Percentiles rank a stretch among this genome's conserved stretches.
Conservation (phyloP, 2,329 filamentous ascomycete species). For the Herpotrichia juniperi region DNA sequence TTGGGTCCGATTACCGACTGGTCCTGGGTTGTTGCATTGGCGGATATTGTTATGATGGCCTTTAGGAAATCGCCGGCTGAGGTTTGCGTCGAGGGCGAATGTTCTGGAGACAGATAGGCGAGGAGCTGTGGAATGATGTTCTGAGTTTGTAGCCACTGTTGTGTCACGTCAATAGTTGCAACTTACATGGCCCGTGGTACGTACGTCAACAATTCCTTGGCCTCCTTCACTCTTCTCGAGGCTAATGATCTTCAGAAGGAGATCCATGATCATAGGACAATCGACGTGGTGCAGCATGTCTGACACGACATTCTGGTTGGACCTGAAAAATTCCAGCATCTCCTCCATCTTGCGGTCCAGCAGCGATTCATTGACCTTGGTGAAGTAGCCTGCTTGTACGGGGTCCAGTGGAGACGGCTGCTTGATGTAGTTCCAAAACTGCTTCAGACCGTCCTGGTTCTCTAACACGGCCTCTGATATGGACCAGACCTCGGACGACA, state of each 20-base stretch:
- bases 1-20: slow-evolving; percentile 99
- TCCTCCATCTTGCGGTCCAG: slow-evolving; percentile 98
- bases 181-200: slow-evolving; percentile 65
- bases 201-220: slow-evolving; percentile 89
- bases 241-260: slow-evolving; percentile 95
- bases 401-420: slow-evolving; percentile 86
- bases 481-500: slow-evolving; percentile 96
- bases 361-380: slow-evolving; percentile 97
- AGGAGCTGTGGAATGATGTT: slow-evolving; percentile 86
- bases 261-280: slow-evolving; percentile 97
- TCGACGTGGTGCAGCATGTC: slow-evolving; percentile 93
- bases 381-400: slow-evolving; percentile 95
- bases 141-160: slow-evolving; percentile 84
- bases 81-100: slow-evolving; percentile 90
- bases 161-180: slow-evolving; percentile 16
- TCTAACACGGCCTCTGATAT: slow-evolving; percentile 93
- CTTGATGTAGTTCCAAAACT: slow-evolving; percentile 91
- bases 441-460: slow-evolving; percentile 75
- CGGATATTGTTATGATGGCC: slow-evolving; percentile 97
- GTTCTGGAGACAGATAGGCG: slow-evolving; percentile 82
- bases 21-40: slow-evolving; percentile 96
- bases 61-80: slow-evolving; percentile 98
- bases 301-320: slow-evolving; percentile 78
- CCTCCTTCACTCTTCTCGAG: slow-evolving; percentile 91
- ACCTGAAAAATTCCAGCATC: slow-evolving; percentile 90